phyloP scores from a whole-genome alignment of 768 basidiomycete species.

The Crassisporium funariophilum region DNA sequence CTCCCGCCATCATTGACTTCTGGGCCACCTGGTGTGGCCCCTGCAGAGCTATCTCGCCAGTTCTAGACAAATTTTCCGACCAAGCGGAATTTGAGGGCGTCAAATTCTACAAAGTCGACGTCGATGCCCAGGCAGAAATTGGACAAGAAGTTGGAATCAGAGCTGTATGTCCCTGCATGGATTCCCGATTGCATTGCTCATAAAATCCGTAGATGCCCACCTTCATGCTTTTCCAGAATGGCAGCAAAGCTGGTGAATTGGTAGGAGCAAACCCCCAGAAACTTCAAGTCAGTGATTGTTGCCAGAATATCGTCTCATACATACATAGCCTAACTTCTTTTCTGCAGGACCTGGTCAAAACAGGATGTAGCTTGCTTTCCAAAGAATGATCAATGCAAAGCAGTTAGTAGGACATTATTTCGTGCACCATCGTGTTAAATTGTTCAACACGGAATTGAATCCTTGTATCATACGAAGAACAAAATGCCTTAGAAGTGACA shows the following conservation, averaged over 20 bases:
- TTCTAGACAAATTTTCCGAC: slow-evolving; percentile 59
- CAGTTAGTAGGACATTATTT: too few relatives aligned
- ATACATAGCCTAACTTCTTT: too few relatives aligned
- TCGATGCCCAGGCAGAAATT: slow-evolving; percentile 59
- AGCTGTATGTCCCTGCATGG: slow-evolving; percentile 47
- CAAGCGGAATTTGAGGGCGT: slow-evolving; percentile 33
- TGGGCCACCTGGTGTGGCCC: slow-evolving; percentile 82
- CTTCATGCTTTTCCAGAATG: slow-evolving; percentile 40
- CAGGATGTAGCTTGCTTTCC: too few relatives aligned
- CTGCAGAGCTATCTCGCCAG: slow-evolving; percentile 64
- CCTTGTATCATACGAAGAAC: too few relatives aligned
- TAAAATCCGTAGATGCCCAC: slow-evolving; percentile 41
- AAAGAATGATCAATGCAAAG: too few relatives aligned
- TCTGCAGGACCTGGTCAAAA: too few relatives aligned
- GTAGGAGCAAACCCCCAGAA: slow-evolving; percentile 49
- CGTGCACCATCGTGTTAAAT: too few relatives aligned
- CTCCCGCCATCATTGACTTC: slow-evolving; percentile 64
- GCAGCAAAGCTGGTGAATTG: slow-evolving; percentile 35
- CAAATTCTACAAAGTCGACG: slow-evolving; percentile 74
- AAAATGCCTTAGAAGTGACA: too few relatives aligned
- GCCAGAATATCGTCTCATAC: too few relatives aligned
- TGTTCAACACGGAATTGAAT: too few relatives aligned
- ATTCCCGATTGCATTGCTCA: neutral
- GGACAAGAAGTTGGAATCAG: slow-evolving; percentile 60
- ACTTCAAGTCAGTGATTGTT: slow-evolving; percentile 47